Conservation (phyloP, 2,329 filamentous ascomycete genomes). For the Trichoderma gracile region DNA sequence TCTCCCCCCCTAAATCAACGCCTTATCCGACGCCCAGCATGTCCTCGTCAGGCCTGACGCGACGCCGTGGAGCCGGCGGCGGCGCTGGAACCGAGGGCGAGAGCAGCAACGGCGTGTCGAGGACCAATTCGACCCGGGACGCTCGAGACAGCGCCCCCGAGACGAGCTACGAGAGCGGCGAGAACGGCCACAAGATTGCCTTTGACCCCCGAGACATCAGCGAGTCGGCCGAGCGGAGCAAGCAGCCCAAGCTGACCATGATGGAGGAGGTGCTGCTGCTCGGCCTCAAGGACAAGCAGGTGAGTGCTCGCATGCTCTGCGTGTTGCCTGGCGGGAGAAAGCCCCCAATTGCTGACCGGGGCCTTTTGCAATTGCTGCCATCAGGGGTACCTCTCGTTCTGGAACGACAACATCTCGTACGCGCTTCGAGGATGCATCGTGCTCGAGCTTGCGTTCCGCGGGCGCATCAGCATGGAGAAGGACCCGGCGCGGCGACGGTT, state of each 20-base stretch:
- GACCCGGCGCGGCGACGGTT: slow-evolving; percentile 90
- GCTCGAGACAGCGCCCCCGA: slow-evolving; percentile 59
- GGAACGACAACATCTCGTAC: slow-evolving; percentile 99
- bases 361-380: neutral
- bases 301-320: slow-evolving; percentile 44
- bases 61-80: slow-evolving; percentile 68
- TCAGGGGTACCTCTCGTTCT: slow-evolving; percentile 96
- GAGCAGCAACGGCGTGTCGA: slow-evolving; percentile 56
- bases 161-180: slow-evolving; percentile 87
- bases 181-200: slow-evolving; percentile 98
- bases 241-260: slow-evolving; percentile 95
- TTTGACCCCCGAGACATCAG: slow-evolving; percentile 97
- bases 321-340: neutral
- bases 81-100: slow-evolving; percentile 57
- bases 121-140: slow-evolving; percentile 58
- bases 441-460: slow-evolving; percentile 92
- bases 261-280: slow-evolving; percentile 98
- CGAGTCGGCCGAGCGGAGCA: slow-evolving; percentile 92
- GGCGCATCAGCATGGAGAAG: slow-evolving; percentile 97
- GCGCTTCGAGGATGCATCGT: slow-evolving; percentile 97
- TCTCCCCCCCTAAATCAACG: slow-evolving; percentile 1
- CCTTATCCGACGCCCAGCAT: slow-evolving; percentile 29
- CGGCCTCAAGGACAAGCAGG: slow-evolving; percentile 98
- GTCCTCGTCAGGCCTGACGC: slow-evolving; percentile 57
- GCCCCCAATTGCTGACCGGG: slow-evolving; percentile 22